A percentile compares a stretch with the other conserved stretches of the same genome.
Evolutionary conservation across 352 stramenopile genomes (phyloP).

Genomic region (Globisporangium iwayamae): DNA sequence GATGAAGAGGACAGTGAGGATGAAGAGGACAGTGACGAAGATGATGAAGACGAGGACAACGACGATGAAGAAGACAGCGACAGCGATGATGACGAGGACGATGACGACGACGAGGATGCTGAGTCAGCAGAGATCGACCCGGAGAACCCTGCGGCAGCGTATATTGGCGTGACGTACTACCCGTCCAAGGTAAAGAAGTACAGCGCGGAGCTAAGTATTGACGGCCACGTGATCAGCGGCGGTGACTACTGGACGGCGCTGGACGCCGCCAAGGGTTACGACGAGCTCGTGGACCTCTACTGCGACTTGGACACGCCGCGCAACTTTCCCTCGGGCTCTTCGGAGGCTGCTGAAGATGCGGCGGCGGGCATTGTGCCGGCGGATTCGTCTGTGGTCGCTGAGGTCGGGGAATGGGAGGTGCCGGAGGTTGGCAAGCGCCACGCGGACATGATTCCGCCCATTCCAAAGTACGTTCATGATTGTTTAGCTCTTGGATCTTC

Average conservation of each 20-base stretch:
- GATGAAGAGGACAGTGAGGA: neutral
- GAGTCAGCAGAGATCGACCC: conserved; percentile 31
- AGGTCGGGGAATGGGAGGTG: conserved; percentile 52
- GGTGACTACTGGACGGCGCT: conserved; percentile 81
- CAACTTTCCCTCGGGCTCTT: conserved; percentile 52
- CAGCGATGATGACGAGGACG: conserved; percentile 19
- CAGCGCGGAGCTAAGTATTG: conserved; percentile 67
- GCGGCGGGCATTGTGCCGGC: conserved; percentile 18
- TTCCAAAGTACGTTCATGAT: conserved; percentile 30
- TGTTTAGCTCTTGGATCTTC: neutral
- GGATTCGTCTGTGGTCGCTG: conserved; percentile 2
- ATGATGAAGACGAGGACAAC: conserved; percentile 11
- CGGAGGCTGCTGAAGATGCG: conserved; percentile 24
- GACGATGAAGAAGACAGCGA: conserved; percentile 18
- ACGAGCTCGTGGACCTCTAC: conserved; percentile 79
- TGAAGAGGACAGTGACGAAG: neutral
- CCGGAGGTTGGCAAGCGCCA: conserved; percentile 66
- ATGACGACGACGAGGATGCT: conserved; percentile 23
- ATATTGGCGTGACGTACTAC: conserved; percentile 71
- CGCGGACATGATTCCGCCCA: conserved; percentile 68
- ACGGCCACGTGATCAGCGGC: conserved; percentile 66
- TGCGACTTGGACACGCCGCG: conserved; percentile 70
- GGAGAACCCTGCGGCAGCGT: conserved; percentile 31
- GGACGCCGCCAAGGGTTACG: conserved; percentile 77
- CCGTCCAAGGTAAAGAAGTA: conserved; percentile 80